Evolutionary conservation across 129 eudicot species (phyloP).

Genomic region (Apium graveolens): DNA sequence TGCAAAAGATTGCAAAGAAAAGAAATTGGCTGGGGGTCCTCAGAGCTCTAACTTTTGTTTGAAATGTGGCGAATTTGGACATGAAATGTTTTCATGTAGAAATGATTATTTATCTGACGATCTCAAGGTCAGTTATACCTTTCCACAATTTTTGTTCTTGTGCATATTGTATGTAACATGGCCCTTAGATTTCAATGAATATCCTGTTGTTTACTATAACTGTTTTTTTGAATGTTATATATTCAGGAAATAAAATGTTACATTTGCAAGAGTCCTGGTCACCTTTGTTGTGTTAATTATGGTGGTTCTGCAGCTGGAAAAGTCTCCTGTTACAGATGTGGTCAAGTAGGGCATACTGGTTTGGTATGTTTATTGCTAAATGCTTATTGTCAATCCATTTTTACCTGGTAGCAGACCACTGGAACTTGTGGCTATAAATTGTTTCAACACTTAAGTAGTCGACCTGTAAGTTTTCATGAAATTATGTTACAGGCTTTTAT

Average conservation of each 20-base stretch:
- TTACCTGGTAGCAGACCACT: background rate
- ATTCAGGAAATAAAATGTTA: conserved; percentile 86
- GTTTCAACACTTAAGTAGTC: background rate
- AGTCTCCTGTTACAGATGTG: conserved; percentile 91
- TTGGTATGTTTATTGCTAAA: conserved; percentile 40
- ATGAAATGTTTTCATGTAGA: conserved; percentile 71
- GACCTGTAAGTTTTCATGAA: background rate
- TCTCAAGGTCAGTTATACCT: conserved; percentile 49
- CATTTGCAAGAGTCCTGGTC: conserved; percentile 74
- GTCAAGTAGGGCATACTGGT: conserved; percentile 79
- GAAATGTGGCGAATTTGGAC: conserved; percentile 88
- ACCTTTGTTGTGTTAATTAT: conserved; percentile 69
- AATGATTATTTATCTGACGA: conserved; percentile 58
- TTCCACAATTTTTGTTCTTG: background rate
- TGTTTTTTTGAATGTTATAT: background rate
- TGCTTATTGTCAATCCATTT: background rate
- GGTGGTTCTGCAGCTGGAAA: conserved; percentile 37
- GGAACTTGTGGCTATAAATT: background rate
- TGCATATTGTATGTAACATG: background rate
- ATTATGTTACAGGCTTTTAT: background rate
- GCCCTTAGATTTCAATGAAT: background rate
- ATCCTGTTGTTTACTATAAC: conserved; percentile 11
- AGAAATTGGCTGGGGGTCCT: conserved; percentile 21
- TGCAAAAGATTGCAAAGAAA: conserved; percentile 94
- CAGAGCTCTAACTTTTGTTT: conserved; percentile 49